Evolutionary conservation across 2,329 filamentous ascomycete species (phyloP).

Genomic region (Arthrobotrys entomopaga): DNA sequence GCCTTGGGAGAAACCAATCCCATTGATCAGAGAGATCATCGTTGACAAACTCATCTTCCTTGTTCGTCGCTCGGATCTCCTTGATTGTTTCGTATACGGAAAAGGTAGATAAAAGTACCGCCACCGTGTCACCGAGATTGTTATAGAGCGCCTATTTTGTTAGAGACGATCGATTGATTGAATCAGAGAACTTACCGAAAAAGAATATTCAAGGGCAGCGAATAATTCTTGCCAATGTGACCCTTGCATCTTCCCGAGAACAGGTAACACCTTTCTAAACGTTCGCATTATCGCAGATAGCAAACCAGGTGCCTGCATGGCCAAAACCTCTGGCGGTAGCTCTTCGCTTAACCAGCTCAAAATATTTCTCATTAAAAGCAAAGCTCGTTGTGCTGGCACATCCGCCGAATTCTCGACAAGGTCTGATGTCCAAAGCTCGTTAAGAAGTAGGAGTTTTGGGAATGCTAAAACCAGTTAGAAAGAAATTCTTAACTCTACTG

Average conservation of each 20-base stretch:
- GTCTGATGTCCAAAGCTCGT: conserved; percentile 61
- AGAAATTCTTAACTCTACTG: not conserved
- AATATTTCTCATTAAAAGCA: conserved; percentile 57
- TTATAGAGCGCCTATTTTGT: conserved; percentile 41
- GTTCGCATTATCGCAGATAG: conserved; percentile 50
- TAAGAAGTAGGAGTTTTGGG: conserved; percentile 67
- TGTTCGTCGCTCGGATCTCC: conserved; percentile 47
- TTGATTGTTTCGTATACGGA: conserved; percentile 44
- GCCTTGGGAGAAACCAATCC: conserved; percentile 49
- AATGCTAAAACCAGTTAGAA: conserved; percentile 63
- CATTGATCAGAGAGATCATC: conserved; percentile 47
- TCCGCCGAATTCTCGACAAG: conserved; percentile 55
- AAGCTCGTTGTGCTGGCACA: conserved; percentile 55
- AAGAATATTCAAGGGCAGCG: conserved; percentile 70
- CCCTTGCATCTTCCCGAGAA: conserved; percentile 84
- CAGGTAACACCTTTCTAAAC: conserved; percentile 69
- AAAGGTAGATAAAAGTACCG: conserved; percentile 37
- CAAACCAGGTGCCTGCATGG: conserved; percentile 60
- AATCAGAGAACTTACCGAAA: conserved; percentile 59
- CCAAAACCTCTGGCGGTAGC: conserved; percentile 44
- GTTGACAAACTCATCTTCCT: conserved; percentile 47
- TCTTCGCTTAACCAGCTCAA: conserved; percentile 58
- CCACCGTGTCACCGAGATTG: conserved; percentile 42
- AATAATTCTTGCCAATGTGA: conserved; percentile 76
- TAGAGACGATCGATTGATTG: not conserved